Evolutionary conservation across 306 rosid genomes (phyloP).

Genomic region (Malus orientalis): DNA sequence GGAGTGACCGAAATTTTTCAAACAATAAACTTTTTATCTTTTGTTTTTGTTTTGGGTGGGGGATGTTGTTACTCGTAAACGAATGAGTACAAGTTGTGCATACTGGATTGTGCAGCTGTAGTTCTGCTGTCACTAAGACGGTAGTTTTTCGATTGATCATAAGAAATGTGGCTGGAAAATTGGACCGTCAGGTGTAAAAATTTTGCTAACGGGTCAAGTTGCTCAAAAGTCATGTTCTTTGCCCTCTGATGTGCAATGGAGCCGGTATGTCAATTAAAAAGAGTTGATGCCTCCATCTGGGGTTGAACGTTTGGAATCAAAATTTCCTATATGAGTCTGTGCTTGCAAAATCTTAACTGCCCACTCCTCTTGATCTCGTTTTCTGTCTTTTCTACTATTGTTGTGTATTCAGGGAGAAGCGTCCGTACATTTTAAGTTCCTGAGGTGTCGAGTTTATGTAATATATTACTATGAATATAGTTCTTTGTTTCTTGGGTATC

Average conservation of each 20-base stretch:
- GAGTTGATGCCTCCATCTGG: neutral
- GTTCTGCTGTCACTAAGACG: neutral
- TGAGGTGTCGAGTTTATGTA: neutral
- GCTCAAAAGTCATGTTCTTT: neutral
- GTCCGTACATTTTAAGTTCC: neutral
- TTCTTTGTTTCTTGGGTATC: neutral
- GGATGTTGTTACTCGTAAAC: neutral
- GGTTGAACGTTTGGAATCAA: neutral
- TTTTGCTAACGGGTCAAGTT: neutral
- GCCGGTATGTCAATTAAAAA: neutral
- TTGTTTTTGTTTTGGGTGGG: neutral
- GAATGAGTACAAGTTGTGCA: neutral
- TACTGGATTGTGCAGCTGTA: neutral
- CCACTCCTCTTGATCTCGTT: neutral
- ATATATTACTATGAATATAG: neutral
- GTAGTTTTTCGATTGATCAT: neutral
- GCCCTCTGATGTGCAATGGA: neutral
- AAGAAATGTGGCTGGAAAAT: neutral
- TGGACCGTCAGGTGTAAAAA: neutral
- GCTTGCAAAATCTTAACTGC: neutral
- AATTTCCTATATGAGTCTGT: neutral
- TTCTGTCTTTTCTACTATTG: neutral
- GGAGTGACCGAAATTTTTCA: neutral
- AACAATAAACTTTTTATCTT: neutral
- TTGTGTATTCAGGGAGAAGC: neutral